These are phyloP conservation scores for Penicillium paneum DNA, from an alignment of 2,329 filamentous ascomycete genomes.

Conservation along the genomic window DNA sequence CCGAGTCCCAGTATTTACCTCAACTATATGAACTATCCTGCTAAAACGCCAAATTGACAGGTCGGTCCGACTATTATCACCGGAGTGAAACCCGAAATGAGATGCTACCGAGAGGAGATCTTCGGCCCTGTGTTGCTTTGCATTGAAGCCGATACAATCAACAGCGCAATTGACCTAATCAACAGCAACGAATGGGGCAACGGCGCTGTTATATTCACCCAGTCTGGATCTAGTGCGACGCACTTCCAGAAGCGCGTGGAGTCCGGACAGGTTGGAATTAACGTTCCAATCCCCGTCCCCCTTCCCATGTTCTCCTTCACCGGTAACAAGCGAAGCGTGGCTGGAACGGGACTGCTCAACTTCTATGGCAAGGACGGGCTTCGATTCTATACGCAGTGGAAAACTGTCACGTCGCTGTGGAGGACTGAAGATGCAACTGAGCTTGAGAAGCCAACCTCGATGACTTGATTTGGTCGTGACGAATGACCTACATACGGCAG, in stretches of 20 bases:
- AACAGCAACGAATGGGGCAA: conserved; percentile 64
- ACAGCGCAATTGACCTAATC: conserved; percentile 59
- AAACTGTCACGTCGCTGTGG: conserved; percentile 3
- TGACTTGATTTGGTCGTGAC: background rate
- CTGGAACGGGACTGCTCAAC: conserved; percentile 68
- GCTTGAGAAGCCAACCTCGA: background rate
- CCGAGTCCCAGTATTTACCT: background rate
- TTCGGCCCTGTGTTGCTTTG: conserved; percentile 62
- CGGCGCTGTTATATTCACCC: conserved; percentile 61
- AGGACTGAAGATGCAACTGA: conserved; percentile 4
- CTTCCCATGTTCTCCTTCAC: conserved; percentile 60
- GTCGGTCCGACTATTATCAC: conserved; percentile 56
- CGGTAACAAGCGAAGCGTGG: conserved; percentile 77
- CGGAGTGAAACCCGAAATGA: conserved; percentile 60
- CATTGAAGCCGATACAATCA: conserved; percentile 54
- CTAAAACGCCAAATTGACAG: background rate
- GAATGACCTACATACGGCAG: background rate
- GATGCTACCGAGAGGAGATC: conserved; percentile 62
- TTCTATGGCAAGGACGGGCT: conserved; percentile 9
- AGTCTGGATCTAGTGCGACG: conserved; percentile 55
- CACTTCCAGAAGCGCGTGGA: conserved; percentile 61
- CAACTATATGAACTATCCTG: background rate
- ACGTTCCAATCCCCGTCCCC: conserved; percentile 60
- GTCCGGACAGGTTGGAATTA: conserved; percentile 62
- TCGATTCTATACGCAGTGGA: conserved; percentile 4